Evolutionary conservation across 179 eudicot genomes (phyloP).

Genomic region (Amaranthus tricolor): DNA sequence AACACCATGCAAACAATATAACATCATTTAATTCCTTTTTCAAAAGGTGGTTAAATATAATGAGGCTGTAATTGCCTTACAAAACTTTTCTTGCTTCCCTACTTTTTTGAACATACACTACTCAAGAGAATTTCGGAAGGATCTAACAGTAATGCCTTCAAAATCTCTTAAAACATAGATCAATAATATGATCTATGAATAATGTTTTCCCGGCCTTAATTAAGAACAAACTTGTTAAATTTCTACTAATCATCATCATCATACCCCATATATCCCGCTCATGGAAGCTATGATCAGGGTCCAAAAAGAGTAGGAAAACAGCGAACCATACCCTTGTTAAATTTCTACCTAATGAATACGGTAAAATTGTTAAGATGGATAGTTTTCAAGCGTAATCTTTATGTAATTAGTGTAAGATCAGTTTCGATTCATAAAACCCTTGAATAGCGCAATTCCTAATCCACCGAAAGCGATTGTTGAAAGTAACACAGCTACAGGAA

Average conservation of each 20-base stretch:
- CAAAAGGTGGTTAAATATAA: too few relatives aligned
- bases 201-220: neutral
- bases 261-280: too few relatives aligned
- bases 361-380: neutral
- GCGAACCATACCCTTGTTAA: too few relatives aligned
- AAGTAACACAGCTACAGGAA: conserved; percentile 39
- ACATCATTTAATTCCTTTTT: too few relatives aligned
- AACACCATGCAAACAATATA: too few relatives aligned
- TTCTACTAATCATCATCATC: neutral
- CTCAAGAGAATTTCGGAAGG: conserved; percentile 9
- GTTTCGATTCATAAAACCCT: conserved; percentile 52
- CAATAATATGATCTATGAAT: neutral
- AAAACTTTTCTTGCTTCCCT: conserved; percentile 10
- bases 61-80: neutral
- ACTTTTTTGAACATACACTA: conserved; percentile 2
- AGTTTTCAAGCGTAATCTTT: conserved; percentile 13
- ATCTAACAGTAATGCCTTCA: conserved; percentile 6
- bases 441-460: conserved; percentile 64
- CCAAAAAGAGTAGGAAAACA: too few relatives aligned
- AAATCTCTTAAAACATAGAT: conserved; percentile 4
- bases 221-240: conserved; percentile 5
- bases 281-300: too few relatives aligned
- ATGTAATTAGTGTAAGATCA: conserved; percentile 31
- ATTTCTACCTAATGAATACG: too few relatives aligned
- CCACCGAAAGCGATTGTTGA: conserved; percentile 60